A percentile compares a stretch with the other conserved stretches of the same genome.
phyloP scores from a whole-genome alignment of 768 basidiomycete species.

The Lactifluus echinatus region DNA sequence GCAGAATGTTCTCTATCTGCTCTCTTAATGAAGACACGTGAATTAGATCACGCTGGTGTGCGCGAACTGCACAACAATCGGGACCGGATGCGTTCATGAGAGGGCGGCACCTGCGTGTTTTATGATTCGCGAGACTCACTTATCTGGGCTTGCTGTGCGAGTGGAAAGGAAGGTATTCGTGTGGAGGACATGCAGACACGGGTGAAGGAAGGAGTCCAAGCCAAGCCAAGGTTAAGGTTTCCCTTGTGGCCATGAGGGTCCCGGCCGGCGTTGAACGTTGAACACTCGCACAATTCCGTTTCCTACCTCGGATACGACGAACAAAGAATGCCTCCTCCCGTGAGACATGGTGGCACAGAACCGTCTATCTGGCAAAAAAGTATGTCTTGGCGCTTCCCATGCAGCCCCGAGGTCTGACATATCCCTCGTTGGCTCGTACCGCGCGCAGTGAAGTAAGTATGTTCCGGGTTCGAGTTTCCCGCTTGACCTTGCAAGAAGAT shows the following conservation, averaged over 20 bases:
- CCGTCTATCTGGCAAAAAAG: slow-evolving; percentile 23
- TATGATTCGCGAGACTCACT: slow-evolving; percentile 42
- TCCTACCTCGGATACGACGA: not conserved
- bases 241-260: too few relatives aligned
- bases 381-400: not conserved
- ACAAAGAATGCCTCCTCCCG: slow-evolving; percentile 17
- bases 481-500: not conserved
- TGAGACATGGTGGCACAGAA: slow-evolving; percentile 14
- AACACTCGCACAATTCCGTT: not conserved
- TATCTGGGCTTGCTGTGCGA: slow-evolving; percentile 79
- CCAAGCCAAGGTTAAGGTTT: slow-evolving; percentile 14
- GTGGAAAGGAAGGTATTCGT: slow-evolving; percentile 42
- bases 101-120: not conserved
- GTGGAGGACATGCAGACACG: not conserved
- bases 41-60: slow-evolving; percentile 76
- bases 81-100: slow-evolving; percentile 13
- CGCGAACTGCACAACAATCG: slow-evolving; percentile 47
- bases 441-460: slow-evolving; percentile 62
- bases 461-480: slow-evolving; percentile 19
- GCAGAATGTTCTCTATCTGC: slow-evolving; percentile 63
- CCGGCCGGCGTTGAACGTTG: too few relatives aligned
- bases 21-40: slow-evolving; percentile 69
- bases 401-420: slow-evolving; percentile 7
- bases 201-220: not conserved
- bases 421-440: not conserved